Evolutionary conservation across 169 alveolate species (phyloP).

Genomic region (Eimeria acervulina): DNA sequence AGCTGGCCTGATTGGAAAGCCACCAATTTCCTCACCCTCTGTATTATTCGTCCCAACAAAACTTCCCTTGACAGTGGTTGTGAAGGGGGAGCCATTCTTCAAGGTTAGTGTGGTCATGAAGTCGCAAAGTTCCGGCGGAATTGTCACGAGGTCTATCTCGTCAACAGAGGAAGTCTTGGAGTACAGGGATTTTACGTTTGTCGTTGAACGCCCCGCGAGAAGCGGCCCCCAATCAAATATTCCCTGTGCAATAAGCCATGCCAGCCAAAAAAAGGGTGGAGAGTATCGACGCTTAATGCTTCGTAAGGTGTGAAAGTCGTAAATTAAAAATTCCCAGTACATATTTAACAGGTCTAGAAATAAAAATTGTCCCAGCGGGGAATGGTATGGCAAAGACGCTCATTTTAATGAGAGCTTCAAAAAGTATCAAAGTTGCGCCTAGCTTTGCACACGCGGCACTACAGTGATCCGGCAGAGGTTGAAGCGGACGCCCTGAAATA

Average conservation of each 20-base stretch:
- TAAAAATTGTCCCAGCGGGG: neutral
- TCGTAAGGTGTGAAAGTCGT: neutral
- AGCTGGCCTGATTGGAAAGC: neutral
- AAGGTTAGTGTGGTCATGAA: slow-evolving; percentile 18
- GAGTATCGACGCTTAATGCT: neutral
- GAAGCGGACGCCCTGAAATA: neutral
- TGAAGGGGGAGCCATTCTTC: slow-evolving; percentile 63
- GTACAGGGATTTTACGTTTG: slow-evolving; percentile 80
- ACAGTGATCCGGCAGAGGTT: neutral
- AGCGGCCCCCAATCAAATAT: slow-evolving; percentile 97
- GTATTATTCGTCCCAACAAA: slow-evolving; percentile 18
- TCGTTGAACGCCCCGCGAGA: slow-evolving; percentile 93
- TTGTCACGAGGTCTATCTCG: slow-evolving; percentile 4
- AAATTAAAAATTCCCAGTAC: neutral
- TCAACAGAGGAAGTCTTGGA: slow-evolving; percentile 31
- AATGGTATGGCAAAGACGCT: neutral
- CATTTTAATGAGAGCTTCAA: neutral
- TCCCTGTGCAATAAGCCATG: slow-evolving; percentile 80
- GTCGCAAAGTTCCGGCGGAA: slow-evolving; percentile 71
- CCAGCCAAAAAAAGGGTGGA: neutral
- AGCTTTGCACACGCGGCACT: neutral
- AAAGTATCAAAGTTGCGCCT: neutral
- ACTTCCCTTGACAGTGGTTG: slow-evolving; percentile 58
- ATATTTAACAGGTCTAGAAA: neutral
- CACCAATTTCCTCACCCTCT: slow-evolving; percentile 39